Percentiles rank a stretch among this genome's conserved stretches.
Conservation (phyloP, 2,329 filamentous ascomycete species). For the Arthrobotrys sphaeroides region DNA sequence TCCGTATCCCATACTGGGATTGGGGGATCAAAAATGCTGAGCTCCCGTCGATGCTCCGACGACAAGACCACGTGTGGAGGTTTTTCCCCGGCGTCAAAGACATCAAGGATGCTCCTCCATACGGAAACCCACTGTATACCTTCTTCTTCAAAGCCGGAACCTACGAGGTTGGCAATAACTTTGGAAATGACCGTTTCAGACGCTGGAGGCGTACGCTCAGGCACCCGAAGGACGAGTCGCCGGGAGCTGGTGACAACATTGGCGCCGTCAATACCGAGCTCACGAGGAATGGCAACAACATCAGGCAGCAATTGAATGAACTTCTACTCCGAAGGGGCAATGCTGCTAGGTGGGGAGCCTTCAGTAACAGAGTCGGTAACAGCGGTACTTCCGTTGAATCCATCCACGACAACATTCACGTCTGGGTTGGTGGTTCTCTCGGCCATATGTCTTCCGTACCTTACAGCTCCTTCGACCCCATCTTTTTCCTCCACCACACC, state of each 20-base stretch:
- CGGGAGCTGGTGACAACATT: neutral
- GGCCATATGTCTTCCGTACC: conserved; percentile 55
- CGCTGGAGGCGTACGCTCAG: neutral
- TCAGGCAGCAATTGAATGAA: neutral
- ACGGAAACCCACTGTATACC: conserved; percentile 16
- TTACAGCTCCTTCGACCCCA: conserved; percentile 79
- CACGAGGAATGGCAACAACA: neutral
- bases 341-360: neutral
- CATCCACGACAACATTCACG: conserved; percentile 72
- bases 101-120: neutral
- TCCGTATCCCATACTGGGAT: conserved; percentile 51
- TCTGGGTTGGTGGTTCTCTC: conserved; percentile 46
- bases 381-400: conserved; percentile 63
- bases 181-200: conserved; percentile 3
- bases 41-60: neutral
- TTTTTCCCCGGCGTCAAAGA: conserved; percentile 5
- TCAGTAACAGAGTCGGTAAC: conserved; percentile 26
- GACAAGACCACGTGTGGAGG: neutral
- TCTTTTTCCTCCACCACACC: conserved; percentile 80
- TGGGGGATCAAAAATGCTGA: conserved; percentile 22
- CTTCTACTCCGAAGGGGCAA: neutral
- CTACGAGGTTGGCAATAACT: neutral
- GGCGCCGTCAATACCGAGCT: neutral
- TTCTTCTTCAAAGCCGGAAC: conserved; percentile 15
- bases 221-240: neutral